Evolutionary conservation across 2,329 filamentous ascomycete genomes (phyloP).

Genomic region (Exophiala sp.): DNA sequence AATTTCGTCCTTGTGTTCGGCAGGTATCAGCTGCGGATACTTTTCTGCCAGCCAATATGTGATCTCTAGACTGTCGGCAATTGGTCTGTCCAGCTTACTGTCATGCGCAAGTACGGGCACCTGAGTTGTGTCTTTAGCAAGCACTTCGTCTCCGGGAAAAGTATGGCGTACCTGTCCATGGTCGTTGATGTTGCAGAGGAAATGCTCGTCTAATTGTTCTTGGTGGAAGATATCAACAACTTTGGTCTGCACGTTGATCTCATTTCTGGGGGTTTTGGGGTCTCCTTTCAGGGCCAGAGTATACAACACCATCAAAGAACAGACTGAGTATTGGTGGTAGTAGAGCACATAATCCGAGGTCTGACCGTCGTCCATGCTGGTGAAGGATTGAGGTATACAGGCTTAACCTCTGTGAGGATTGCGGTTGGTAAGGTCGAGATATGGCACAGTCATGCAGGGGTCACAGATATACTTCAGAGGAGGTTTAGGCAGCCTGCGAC

Average conservation of each 20-base stretch:
- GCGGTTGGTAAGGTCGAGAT: no score
- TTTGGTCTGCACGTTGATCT: background rate
- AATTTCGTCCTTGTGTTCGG: constrained; percentile 1
- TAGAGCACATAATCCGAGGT: background rate
- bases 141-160: background rate
- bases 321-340: constrained; percentile 8
- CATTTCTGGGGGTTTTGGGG: background rate
- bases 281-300: background rate
- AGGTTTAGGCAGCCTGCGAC: no score
- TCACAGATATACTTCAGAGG: no score
- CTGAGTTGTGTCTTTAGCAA: background rate
- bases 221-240: constrained; percentile 7
- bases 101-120: background rate
- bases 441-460: no score
- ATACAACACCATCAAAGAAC: constrained; percentile 7
- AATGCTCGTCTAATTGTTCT: constrained; percentile 4
- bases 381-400: background rate
- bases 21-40: constrained; percentile 2
- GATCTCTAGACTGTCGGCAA: background rate
- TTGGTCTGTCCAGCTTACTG: background rate
- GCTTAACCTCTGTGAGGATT: no score
- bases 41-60: background rate
- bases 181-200: constrained; percentile 6
- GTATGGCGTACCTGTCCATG: constrained; percentile 4
- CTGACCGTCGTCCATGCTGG: background rate